Conservation (phyloP, 805 yeast genomes). For the Candida nitratophila region DNA sequence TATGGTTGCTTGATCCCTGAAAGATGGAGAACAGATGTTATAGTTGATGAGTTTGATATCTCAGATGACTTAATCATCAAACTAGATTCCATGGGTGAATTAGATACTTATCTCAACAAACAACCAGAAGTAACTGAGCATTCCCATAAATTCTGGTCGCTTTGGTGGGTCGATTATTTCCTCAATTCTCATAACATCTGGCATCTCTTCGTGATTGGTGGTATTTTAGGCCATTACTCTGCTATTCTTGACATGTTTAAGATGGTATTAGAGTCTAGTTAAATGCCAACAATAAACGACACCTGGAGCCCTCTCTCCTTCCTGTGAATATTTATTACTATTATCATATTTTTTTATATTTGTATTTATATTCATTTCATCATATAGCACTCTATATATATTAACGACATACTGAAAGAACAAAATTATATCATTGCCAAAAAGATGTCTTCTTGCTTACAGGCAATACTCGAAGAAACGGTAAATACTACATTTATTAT, state of each 20-base stretch:
- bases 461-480: too few relatives aligned
- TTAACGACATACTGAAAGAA: too few relatives aligned
- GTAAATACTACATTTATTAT: too few relatives aligned
- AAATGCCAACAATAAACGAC: background rate
- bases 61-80: conserved; percentile 29
- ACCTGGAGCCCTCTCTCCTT: background rate
- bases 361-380: too few relatives aligned
- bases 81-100: conserved; percentile 18
- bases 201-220: conserved; percentile 88
- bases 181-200: conserved; percentile 83
- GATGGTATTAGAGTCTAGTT: background rate
- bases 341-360: too few relatives aligned
- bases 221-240: conserved; percentile 82
- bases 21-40: conserved; percentile 69
- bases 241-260: conserved; percentile 72
- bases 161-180: conserved; percentile 82
- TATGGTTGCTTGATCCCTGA: conserved; percentile 89
- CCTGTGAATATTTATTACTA: background rate
- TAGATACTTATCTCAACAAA: conserved; percentile 33
- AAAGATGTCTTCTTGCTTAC: too few relatives aligned
- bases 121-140: conserved; percentile 28
- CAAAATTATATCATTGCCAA: too few relatives aligned
- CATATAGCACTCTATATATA: too few relatives aligned
- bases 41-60: conserved; percentile 35
- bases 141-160: conserved; percentile 36